Base-by-base conservation (phyloP, 2,329 filamentous ascomycete species). In the Pseudogymnoascus destructans region DNA sequence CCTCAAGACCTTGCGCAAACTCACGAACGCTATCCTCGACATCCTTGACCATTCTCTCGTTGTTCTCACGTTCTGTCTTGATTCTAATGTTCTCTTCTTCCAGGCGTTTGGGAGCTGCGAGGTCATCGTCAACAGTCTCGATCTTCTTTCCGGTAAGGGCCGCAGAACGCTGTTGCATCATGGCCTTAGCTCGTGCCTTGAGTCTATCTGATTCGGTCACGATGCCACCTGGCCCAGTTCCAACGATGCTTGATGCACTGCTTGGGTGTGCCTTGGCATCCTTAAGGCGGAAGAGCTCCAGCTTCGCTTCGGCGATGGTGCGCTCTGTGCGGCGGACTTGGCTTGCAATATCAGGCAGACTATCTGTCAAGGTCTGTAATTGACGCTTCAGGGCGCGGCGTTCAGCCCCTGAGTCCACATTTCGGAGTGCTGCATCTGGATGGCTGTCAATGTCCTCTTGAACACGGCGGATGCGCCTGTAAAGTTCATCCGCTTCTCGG, bases 81-180 rank as follows among this genome's bases (percentile, higher is more conserved):
- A 91, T 81, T 64, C 84, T 86, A 62, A 87, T 82, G 64, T 77
- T 93, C 72, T 98, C 92, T 64, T 95, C 87, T 70, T 97, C 93
- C 13, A 97, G 73, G 32, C 93, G 83, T 73, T 89, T 87, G 52
- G 90, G 84, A 3, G 88, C 89, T 63, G 87, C 88, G 23, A 80
- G 78, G 62, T 91, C 86, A 63, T 95, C 88, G 61, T 85, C 80
- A 49, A 74, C 75, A 1, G 76, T 71, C 35, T 88, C 83, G 52
- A 84, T 77, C 68, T 91, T 90, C 71, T 86, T 89, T 59, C 93
- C 93, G 19, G 90, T 89, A 62, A 98, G 75, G 15, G 93, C 92
- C 59, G 93, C 93, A 64, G 93, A 91, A 60, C 93, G 86, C 67
- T 95, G 91, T 73, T 97, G 92, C 93, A 98, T 98, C 84, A 96